Conservation (phyloP, 768 basidiomycete genomes). For the Phanerochaete carnosa region DNA sequence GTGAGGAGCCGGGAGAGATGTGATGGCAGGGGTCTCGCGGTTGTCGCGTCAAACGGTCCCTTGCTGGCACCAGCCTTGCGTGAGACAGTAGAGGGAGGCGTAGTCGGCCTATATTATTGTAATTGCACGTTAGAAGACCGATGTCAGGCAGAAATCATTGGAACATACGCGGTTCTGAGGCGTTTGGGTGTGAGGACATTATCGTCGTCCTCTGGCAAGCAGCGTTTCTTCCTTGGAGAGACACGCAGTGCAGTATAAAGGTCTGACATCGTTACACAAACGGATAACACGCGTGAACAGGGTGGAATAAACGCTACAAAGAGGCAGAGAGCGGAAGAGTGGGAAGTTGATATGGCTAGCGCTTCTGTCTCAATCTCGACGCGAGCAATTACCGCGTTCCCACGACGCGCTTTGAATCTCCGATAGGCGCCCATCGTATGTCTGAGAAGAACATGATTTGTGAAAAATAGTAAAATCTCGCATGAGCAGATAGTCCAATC, state of each 20-base stretch:
- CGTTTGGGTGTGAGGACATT: conserved; percentile 64
- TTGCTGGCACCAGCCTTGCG: conserved; percentile 28
- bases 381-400: conserved; percentile 32
- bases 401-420: conserved; percentile 22
- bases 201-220: conserved; percentile 48
- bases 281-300: conserved; percentile 6
- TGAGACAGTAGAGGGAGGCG: conserved; percentile 49
- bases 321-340: conserved; percentile 13
- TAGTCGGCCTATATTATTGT: conserved; percentile 44
- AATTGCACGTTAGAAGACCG: background rate
- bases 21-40: conserved; percentile 40
- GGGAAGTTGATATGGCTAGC: conserved; percentile 15
- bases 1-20: conserved; percentile 59
- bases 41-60: conserved; percentile 14
- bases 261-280: conserved; percentile 43
- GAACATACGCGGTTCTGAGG: conserved; percentile 50
- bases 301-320: background rate
- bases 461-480: no score
- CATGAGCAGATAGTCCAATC: no score
- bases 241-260: conserved; percentile 59
- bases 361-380: conserved; percentile 14
- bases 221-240: conserved; percentile 71
- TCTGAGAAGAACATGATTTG: no score
- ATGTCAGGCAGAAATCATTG: background rate
- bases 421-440: no score